These are phyloP conservation scores for Carex myosuroides DNA, from an alignment of 176 grass and related monocot genomes.

Conservation along the genomic window DNA sequence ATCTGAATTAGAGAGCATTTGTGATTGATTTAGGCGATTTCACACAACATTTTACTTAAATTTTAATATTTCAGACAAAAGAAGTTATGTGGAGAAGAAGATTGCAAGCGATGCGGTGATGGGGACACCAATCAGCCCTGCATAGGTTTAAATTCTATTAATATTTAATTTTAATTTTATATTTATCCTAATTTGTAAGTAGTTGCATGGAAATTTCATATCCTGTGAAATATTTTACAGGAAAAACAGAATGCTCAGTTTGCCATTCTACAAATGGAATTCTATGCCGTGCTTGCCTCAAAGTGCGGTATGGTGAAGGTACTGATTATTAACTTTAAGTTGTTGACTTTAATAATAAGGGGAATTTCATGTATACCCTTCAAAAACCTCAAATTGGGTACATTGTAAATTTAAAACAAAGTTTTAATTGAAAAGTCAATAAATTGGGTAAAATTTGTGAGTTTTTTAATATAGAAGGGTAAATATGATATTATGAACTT, in stretches of 20 bases:
- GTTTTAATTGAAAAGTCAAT: too few relatives aligned
- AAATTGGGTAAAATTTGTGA: too few relatives aligned
- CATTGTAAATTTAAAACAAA: too few relatives aligned
- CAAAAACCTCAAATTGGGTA: too few relatives aligned
- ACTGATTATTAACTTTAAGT: slow-evolving; percentile 11
- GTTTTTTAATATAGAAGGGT: too few relatives aligned
- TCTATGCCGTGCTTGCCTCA: slow-evolving; percentile 82
- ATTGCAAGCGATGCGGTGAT: slow-evolving; percentile 65
- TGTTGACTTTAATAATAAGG: not conserved
- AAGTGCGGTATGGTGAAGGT: slow-evolving; percentile 91
- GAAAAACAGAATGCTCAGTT: slow-evolving; percentile 72
- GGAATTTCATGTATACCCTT: too few relatives aligned
- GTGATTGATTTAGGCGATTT: not conserved
- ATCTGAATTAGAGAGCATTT: not conserved
- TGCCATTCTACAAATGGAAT: slow-evolving; percentile 74
- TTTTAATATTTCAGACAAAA: slow-evolving; percentile 50
- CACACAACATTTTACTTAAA: not conserved
- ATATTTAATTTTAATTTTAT: not conserved
- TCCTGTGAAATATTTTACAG: slow-evolving; percentile 28
- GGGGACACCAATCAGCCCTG: slow-evolving; percentile 51
- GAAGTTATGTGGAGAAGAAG: slow-evolving; percentile 87
- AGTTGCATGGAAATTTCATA: not conserved
- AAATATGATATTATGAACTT: too few relatives aligned
- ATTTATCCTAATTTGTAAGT: not conserved
- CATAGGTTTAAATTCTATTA: slow-evolving; percentile 37